These are phyloP conservation scores for Trichodelitschia bisporula DNA, from an alignment of 495 filamentous ascomycete species.

Conservation along the genomic window DNA sequence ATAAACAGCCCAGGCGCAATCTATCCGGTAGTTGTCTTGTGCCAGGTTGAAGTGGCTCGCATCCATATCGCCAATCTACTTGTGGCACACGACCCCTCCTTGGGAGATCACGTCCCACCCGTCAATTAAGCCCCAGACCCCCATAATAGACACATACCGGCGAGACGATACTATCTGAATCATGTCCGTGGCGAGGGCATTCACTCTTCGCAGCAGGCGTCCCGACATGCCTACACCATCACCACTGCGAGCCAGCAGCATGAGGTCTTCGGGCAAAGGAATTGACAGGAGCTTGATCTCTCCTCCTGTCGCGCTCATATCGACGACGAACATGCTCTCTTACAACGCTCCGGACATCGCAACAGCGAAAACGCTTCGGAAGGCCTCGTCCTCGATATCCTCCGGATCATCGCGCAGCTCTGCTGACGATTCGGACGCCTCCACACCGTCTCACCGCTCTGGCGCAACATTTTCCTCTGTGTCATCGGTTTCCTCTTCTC, in stretches of 20 bases:
- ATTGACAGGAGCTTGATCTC: slow-evolving; percentile 37
- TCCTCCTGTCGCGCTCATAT: slow-evolving; percentile 58
- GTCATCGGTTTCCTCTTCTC: slow-evolving; percentile 13
- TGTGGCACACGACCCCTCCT: no score
- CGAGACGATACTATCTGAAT: no score
- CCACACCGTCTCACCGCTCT: slow-evolving; percentile 26
- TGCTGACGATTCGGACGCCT: slow-evolving; percentile 34
- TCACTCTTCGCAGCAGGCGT: slow-evolving; percentile 29
- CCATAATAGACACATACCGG: no score
- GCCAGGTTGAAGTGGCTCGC: no score
- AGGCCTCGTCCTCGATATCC: slow-evolving; percentile 26
- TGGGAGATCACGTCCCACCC: no score
- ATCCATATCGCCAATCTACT: no score
- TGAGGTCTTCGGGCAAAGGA: slow-evolving; percentile 7
- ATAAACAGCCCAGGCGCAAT: no score
- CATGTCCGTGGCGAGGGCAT: slow-evolving; percentile 40
- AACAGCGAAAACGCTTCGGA: slow-evolving; percentile 14
- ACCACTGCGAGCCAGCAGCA: slow-evolving; percentile 11
- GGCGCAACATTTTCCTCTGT: slow-evolving; percentile 16
- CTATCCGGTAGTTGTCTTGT: no score
- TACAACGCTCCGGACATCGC: slow-evolving; percentile 70
- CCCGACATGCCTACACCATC: slow-evolving; percentile 7
- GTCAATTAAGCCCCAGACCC: no score
- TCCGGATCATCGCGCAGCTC: slow-evolving; percentile 25
- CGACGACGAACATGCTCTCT: slow-evolving; percentile 86